These are phyloP conservation scores for Phytopythium mirpurense DNA, from an alignment of 352 stramenopile genomes.

Conservation along the genomic window DNA sequence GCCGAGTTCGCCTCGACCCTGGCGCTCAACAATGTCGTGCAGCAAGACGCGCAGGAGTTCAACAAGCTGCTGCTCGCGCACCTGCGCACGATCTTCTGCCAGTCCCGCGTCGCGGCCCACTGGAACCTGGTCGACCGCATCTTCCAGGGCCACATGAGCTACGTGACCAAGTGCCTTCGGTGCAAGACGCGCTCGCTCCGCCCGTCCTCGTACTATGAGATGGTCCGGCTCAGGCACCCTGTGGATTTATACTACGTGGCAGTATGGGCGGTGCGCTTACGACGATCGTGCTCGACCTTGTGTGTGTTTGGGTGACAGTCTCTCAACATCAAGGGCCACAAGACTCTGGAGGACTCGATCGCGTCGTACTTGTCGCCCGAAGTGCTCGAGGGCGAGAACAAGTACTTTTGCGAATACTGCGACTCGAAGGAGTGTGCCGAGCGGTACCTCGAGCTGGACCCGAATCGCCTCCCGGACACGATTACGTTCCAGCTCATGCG, in stretches of 20 bases:
- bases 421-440: slow-evolving; percentile 69
- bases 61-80: slow-evolving; percentile 81
- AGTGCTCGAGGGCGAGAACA: slow-evolving; percentile 80
- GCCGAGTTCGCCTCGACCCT: slow-evolving; percentile 76
- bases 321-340: slow-evolving; percentile 82
- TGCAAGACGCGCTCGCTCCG: slow-evolving; percentile 66
- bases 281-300: too few relatives aligned
- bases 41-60: slow-evolving; percentile 90
- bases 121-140: slow-evolving; percentile 66
- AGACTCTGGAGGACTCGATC: slow-evolving; percentile 64
- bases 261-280: too few relatives aligned
- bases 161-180: slow-evolving; percentile 76
- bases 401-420: slow-evolving; percentile 83
- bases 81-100: slow-evolving; percentile 69
- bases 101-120: slow-evolving; percentile 47
- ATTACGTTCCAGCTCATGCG: slow-evolving; percentile 82
- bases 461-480: slow-evolving; percentile 45
- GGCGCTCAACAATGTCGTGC: slow-evolving; percentile 73
- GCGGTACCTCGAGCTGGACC: slow-evolving; percentile 65
- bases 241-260: too few relatives aligned
- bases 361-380: slow-evolving; percentile 68
- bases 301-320: slow-evolving; percentile 33
- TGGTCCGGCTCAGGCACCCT: too few relatives aligned
- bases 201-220: slow-evolving; percentile 76
- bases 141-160: slow-evolving; percentile 80